phyloP scores from a whole-genome alignment of 1,139 yeast genomes.

The Yamadazyma diospyri region DNA sequence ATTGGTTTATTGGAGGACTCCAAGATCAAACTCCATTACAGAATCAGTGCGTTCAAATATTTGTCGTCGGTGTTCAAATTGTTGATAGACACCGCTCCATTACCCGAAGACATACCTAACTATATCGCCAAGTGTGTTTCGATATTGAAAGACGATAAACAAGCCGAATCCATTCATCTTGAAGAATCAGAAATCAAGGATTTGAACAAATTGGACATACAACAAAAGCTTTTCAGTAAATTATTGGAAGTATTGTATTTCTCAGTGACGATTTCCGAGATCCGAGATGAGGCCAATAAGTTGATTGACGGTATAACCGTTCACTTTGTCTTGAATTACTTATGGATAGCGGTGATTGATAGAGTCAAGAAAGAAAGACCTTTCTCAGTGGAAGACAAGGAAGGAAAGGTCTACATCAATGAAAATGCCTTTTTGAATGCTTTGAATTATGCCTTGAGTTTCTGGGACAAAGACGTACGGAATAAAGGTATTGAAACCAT shows the following conservation, averaged over 20 bases:
- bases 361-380: slow-evolving; percentile 67
- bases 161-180: slow-evolving; percentile 31
- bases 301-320: slow-evolving; percentile 67
- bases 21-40: slow-evolving; percentile 60
- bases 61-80: slow-evolving; percentile 64
- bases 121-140: slow-evolving; percentile 45
- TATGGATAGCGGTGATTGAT: slow-evolving; percentile 70
- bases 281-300: slow-evolving; percentile 62
- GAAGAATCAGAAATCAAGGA: slow-evolving; percentile 46
- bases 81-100: slow-evolving; percentile 61
- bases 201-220: slow-evolving; percentile 49
- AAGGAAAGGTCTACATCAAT: slow-evolving; percentile 67
- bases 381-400: slow-evolving; percentile 74
- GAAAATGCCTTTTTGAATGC: slow-evolving; percentile 74
- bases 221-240: slow-evolving; percentile 57
- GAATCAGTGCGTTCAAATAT: slow-evolving; percentile 74
- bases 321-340: slow-evolving; percentile 75
- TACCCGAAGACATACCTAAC: slow-evolving; percentile 54
- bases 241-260: slow-evolving; percentile 70
- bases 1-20: slow-evolving; percentile 63
- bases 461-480: slow-evolving; percentile 67
- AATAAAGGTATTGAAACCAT: slow-evolving; percentile 69
- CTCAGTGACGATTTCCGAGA: slow-evolving; percentile 71
- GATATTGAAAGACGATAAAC: slow-evolving; percentile 45
- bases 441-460: slow-evolving; percentile 75